Base-by-base conservation (phyloP, 306 rosid genomes). In the Herpetospermum pedunculosum region DNA sequence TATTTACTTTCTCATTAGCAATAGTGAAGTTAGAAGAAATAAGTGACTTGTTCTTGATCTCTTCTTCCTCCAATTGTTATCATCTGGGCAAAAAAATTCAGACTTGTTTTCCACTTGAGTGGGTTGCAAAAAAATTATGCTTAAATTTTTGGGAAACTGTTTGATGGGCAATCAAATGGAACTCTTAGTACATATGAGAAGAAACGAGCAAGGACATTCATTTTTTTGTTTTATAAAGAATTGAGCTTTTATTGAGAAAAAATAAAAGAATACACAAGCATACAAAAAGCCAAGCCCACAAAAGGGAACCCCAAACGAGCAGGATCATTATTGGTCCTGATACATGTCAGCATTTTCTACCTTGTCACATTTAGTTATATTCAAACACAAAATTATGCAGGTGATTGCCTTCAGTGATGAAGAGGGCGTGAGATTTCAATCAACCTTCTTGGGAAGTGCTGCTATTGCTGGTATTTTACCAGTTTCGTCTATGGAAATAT, bases 341-440 rank as follows among this genome's bases (percentile, higher is more conserved):
- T 26, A 18, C 26, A 69, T 46, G 28, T 46, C 18, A 28, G 6
- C 11, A 44, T 69, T 69, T 16, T 70, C 26, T 44, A 46, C 23
- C 18, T 29, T 46, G 10, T 47, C 74, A 70, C 9, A 69, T 72
- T 76, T 72, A 5, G 65, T n/a, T 26, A 72, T 44, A 48, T 70
- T 70, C 29, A 74, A 41, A 26, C 64, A 73, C 34, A 70, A 62
- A 83, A 80, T 69, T 37, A 64, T 85, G 74, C 85, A 93, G 98
- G 88, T 93, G 73, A 89, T 93, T 83, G 97, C 98, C 58, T 93
- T 93, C 84, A 81, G 98, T 71, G 98, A 93, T 76, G 98, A 94
- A 81, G 97, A 91, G 76, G 98, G 98, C 75, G 97, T 94, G 26
- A 88, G 96, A 80, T 94, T 91, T 83, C 97, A 94, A 65, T 86